These are phyloP conservation scores for Telopea speciosissima DNA, from an alignment of 177 flowering plant genomes.

Conservation along the genomic window DNA sequence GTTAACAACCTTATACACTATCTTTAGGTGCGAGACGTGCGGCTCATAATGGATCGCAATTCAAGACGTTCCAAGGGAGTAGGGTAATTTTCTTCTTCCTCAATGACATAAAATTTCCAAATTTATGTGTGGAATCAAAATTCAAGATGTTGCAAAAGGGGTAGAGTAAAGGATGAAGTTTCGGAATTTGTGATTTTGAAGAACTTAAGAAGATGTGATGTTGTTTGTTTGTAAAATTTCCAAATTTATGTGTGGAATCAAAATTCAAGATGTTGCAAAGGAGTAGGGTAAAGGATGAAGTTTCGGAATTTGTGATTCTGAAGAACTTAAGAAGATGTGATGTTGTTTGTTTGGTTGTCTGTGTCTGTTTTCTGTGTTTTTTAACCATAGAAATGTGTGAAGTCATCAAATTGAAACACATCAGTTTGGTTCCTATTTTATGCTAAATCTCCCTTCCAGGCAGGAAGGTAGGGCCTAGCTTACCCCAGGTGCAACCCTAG, in stretches of 20 bases:
- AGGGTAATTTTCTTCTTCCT: slow-evolving; percentile 45
- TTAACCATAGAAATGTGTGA: neutral
- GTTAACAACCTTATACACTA: slow-evolving; percentile 6
- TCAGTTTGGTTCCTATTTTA: too few relatives aligned
- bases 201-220: neutral
- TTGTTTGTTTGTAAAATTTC: neutral
- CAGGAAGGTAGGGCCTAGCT: too few relatives aligned
- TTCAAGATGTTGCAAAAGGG: too few relatives aligned
- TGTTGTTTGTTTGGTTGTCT: neutral
- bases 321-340: neutral
- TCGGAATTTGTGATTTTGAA: neutral
- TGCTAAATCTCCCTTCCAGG: too few relatives aligned
- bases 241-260: too few relatives aligned
- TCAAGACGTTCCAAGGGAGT: slow-evolving; percentile 90
- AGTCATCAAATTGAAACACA: neutral
- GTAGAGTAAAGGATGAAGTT: too few relatives aligned
- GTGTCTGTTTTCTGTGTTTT: neutral
- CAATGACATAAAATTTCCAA: neutral
- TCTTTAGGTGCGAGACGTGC: slow-evolving; percentile 86
- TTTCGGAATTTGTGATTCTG: neutral
- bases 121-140: too few relatives aligned
- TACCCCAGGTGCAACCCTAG: too few relatives aligned
- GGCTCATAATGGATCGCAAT: slow-evolving; percentile 88
- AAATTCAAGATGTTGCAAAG: too few relatives aligned
- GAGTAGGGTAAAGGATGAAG: too few relatives aligned